Evolutionary conservation across 176 grass and related monocot species (phyloP), one percentile per base, ranked within the genome.

Genomic region (Rhipidocladum racemiflorum): DNA sequence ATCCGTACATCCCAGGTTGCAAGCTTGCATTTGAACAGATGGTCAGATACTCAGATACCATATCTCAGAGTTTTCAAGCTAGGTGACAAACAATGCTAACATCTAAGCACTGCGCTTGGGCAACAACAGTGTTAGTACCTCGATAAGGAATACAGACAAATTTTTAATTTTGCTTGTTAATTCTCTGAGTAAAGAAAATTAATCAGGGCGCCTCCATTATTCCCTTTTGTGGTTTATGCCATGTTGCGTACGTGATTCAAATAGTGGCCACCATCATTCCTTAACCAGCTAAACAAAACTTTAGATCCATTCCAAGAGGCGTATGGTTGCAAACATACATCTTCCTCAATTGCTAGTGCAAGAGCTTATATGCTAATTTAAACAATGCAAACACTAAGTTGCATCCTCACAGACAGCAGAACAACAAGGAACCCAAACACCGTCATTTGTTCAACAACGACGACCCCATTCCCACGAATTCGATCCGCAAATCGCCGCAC

Each of bases 401-500:
- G 32, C 59, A 51, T 65, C 42, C 32, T 38, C 44, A 15, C 71
- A 44, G 10, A 7, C 35, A 7, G 4, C 15, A 28, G 2, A 43
- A 9, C 16, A 56, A 24, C 21, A 56, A 13, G 65, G 35, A 21
- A 54, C 36, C 11, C 1, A 28, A 9, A 44, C 16, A 57, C 17
- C 60, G 4, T 25, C 46, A 49, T 46, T 24, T 29, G 35, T 50
- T 71, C 44, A 21, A 71, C 55, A 9, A 54, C 57, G n/a, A 77
- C 45, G 45, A 48, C 45, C 56, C 18, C 70, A 27, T 36, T 55
- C 56, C 18, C 70, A 27, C 44, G 20, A 74, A 84, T 63, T 61
- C 45, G 74, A 83, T 84, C 75, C 80, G 32, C 68, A 62, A 68
- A 71, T 54, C 34, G 65, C 27, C 6, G 32, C 68, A 27, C 67